Conservation (phyloP, 2,329 filamentous ascomycete species). For the Coniochaeta pulveracea region DNA sequence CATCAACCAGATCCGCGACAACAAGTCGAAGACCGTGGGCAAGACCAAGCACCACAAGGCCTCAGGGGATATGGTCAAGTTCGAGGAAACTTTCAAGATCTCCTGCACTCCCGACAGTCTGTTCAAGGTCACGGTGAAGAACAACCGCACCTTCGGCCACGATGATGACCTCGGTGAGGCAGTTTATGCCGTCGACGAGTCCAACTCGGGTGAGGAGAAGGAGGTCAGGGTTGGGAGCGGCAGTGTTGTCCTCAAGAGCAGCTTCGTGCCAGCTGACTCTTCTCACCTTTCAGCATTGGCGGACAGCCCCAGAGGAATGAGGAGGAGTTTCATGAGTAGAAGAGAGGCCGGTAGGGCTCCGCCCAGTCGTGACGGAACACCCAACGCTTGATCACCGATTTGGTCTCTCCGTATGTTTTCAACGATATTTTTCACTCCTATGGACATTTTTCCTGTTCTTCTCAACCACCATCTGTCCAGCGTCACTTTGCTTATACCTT, state of each 20-base stretch:
- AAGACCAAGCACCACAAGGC: conserved; percentile 90
- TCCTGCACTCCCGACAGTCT: conserved; percentile 69
- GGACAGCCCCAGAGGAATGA: conserved; percentile 32
- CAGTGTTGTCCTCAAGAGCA: conserved; percentile 61
- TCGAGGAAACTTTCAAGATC: conserved; percentile 70
- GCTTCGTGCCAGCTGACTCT: conserved; percentile 46
- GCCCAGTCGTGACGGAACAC: conserved; percentile 32
- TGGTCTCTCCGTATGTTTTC: too few relatives aligned
- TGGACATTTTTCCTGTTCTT: too few relatives aligned
- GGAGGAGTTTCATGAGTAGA: conserved; percentile 46
- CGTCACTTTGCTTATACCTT: too few relatives aligned
- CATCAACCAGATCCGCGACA: conserved; percentile 49
- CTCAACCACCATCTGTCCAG: too few relatives aligned
- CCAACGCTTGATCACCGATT: too few relatives aligned
- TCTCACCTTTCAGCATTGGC: conserved; percentile 13
- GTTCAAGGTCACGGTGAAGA: conserved; percentile 78
- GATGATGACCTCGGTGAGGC: conserved; percentile 78
- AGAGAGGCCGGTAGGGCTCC: conserved; percentile 27
- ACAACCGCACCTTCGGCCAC: conserved; percentile 73
- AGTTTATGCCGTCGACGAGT: conserved; percentile 86
- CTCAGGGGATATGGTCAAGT: conserved; percentile 51
- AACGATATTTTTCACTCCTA: too few relatives aligned
- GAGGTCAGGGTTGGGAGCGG: conserved; percentile 63
- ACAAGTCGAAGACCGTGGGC: conserved; percentile 69
- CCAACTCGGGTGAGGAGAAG: conserved; percentile 56